Percentiles rank a stretch among this genome's conserved stretches.
phyloP scores from a whole-genome alignment of 2,329 filamentous ascomycete genomes.

The Epicoccum nigrum region DNA sequence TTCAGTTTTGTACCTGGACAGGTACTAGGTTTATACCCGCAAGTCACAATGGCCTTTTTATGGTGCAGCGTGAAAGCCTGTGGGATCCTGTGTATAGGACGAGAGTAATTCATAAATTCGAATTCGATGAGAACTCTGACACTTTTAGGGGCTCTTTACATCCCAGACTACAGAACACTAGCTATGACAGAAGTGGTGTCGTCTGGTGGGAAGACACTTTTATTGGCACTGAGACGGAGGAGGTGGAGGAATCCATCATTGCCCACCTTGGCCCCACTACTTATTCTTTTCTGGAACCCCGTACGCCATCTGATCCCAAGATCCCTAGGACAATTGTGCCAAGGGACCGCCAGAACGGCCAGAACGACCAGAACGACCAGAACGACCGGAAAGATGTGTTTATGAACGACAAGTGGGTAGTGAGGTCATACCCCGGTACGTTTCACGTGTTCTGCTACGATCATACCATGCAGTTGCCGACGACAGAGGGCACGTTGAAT shows the following conservation, averaged over 20 bases:
- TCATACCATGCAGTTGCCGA: conserved; percentile 6
- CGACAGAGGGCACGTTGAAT: not conserved
- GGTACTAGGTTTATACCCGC: not conserved
- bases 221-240: conserved; percentile 2
- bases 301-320: not conserved
- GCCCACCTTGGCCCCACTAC: conserved; percentile 1
- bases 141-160: conserved; percentile 7
- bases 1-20: not conserved
- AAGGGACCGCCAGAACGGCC: not conserved
- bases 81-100: not conserved
- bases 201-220: conserved; percentile 29
- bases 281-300: not conserved
- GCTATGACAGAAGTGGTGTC: not conserved
- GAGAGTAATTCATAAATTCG: not conserved
- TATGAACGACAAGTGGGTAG: conserved; percentile 8
- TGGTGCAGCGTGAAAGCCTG: not conserved
- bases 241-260: not conserved
- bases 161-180: not conserved
- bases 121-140: conserved; percentile 21
- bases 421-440: not conserved
- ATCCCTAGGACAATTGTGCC: too few species aligned
- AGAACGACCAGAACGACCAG: too few species aligned
- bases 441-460: conserved; percentile 12
- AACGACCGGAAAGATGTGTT: not conserved
- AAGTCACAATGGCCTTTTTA: conserved; percentile 9